Evolutionary conservation across 2,329 filamentous ascomycete species (phyloP).

Genomic region (Cercospora beticola): DNA sequence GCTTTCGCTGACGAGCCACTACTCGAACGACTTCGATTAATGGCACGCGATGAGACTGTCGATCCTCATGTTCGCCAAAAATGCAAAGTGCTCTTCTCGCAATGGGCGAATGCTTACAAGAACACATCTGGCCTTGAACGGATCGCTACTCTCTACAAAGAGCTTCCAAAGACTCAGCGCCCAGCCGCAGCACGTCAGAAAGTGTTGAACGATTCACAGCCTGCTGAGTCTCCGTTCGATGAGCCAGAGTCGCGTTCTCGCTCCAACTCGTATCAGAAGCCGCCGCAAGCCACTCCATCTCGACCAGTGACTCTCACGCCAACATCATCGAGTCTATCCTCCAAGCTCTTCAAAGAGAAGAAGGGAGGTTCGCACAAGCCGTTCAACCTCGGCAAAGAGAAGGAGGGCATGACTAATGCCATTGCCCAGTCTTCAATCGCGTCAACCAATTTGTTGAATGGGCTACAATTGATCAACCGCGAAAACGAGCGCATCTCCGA

Average conservation of each 20-base stretch:
- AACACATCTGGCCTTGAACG: slow-evolving; percentile 75
- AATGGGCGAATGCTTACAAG: slow-evolving; percentile 83
- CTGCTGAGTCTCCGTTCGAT: slow-evolving; percentile 32
- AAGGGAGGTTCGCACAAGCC: slow-evolving; percentile 57
- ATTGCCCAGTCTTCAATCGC: slow-evolving; percentile 88
- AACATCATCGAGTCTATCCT: slow-evolving; percentile 32
- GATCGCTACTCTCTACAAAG: slow-evolving; percentile 74
- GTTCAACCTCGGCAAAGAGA: slow-evolving; percentile 86
- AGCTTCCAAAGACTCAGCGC: slow-evolving; percentile 66
- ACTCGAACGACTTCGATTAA: slow-evolving; percentile 84
- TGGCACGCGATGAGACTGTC: slow-evolving; percentile 79
- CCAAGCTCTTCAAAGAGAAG: slow-evolving; percentile 37
- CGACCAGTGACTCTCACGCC: slow-evolving; percentile 38
- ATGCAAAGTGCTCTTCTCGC: slow-evolving; percentile 79
- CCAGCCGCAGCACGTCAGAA: slow-evolving; percentile 70
- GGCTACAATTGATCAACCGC: slow-evolving; percentile 84
- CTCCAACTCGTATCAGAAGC: slow-evolving; percentile 19
- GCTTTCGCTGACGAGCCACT: slow-evolving; percentile 87
- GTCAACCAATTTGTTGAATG: slow-evolving; percentile 85
- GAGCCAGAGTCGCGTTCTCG: slow-evolving; percentile 21
- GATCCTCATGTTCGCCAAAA: slow-evolving; percentile 85
- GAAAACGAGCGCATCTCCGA: slow-evolving; percentile 86
- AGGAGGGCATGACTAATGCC: slow-evolving; percentile 79
- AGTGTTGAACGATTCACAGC: slow-evolving; percentile 71
- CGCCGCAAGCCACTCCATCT: slow-evolving; percentile 18